phyloP scores from a whole-genome alignment of 2,329 filamentous ascomycete genomes.

The Scolecobasidium constrictum region DNA sequence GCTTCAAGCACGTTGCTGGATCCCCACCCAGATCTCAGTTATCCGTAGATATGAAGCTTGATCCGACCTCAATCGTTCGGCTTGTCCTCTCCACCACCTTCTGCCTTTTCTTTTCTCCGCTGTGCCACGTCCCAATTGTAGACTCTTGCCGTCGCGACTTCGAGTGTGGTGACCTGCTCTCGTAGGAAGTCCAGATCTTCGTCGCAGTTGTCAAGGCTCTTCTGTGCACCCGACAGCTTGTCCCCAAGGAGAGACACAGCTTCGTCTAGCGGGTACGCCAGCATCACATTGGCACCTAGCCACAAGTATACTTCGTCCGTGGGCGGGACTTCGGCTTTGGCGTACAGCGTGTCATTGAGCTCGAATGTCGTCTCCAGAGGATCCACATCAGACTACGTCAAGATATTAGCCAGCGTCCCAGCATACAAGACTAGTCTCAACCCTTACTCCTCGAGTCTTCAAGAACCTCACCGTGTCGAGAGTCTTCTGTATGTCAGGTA shows the following conservation, averaged over 20 bases:
- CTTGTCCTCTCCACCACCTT: too few relatives aligned
- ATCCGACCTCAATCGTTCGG: too few relatives aligned
- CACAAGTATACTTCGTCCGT: slow-evolving; percentile 92
- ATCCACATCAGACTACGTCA: slow-evolving; percentile 37
- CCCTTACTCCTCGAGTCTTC: slow-evolving; percentile 58
- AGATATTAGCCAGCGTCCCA: slow-evolving; percentile 10
- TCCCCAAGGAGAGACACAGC: slow-evolving; percentile 67
- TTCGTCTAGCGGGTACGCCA: slow-evolving; percentile 84
- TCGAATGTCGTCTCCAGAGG: slow-evolving; percentile 89
- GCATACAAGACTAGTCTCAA: slow-evolving; percentile 14
- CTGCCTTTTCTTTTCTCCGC: slow-evolving; percentile 78
- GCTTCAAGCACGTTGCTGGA: too few relatives aligned
- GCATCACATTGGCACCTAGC: slow-evolving; percentile 98
- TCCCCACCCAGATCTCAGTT: too few relatives aligned
- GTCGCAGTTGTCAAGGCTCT: slow-evolving; percentile 76
- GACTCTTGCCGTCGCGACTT: slow-evolving; percentile 91
- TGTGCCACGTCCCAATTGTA: slow-evolving; percentile 99
- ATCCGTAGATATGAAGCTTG: too few relatives aligned
- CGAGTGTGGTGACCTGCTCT: slow-evolving; percentile 97
- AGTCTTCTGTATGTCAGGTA: slow-evolving; percentile 94
- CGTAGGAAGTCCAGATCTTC: slow-evolving; percentile 93
- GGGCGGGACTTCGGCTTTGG: slow-evolving; percentile 70
- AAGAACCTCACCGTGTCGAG: slow-evolving; percentile 84
- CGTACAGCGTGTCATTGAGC: slow-evolving; percentile 90
- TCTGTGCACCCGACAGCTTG: slow-evolving; percentile 70